Evolutionary conservation across 2,329 filamentous ascomycete species (phyloP).

Genomic region (Claviceps sp.): DNA sequence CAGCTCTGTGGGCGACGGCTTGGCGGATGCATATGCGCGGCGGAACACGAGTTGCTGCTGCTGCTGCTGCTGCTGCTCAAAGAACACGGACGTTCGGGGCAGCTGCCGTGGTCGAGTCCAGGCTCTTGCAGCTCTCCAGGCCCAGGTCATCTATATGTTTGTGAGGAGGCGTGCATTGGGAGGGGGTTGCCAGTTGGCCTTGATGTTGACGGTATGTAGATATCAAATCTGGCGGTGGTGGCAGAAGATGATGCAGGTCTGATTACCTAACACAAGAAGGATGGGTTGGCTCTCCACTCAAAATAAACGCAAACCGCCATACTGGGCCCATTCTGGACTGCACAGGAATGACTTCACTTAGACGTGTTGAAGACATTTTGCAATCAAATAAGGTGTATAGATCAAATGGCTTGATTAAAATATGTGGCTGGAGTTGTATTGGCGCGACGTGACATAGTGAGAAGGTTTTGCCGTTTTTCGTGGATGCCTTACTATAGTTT

Average conservation of each 20-base stretch:
- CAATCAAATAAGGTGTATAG: too few relatives aligned
- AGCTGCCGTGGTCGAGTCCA: conserved; percentile 23
- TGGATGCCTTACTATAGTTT: too few relatives aligned
- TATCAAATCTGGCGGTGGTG: neutral
- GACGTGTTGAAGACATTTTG: too few relatives aligned
- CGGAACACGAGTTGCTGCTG: neutral
- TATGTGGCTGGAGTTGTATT: too few relatives aligned
- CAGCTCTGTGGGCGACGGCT: conserved; percentile 20
- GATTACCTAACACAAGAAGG: neutral
- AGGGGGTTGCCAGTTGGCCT: neutral
- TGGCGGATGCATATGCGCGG: conserved; percentile 11
- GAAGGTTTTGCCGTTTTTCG: too few relatives aligned
- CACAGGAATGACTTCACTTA: too few relatives aligned
- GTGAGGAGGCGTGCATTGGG: conserved; percentile 4
- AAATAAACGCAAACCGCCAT: too few relatives aligned
- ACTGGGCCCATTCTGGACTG: too few relatives aligned
- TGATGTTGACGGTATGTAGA: neutral
- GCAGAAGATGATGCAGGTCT: neutral
- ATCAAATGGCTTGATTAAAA: too few relatives aligned
- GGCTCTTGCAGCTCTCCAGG: conserved; percentile 22
- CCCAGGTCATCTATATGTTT: conserved; percentile 23
- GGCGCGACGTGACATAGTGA: too few relatives aligned
- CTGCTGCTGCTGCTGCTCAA: conserved; percentile 1
- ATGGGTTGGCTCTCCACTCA: too few relatives aligned
- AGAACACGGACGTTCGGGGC: conserved; percentile 5